Evolutionary conservation across 192 early-diverging fungal species (phyloP).

Genomic region (Coemansia sp.): DNA sequence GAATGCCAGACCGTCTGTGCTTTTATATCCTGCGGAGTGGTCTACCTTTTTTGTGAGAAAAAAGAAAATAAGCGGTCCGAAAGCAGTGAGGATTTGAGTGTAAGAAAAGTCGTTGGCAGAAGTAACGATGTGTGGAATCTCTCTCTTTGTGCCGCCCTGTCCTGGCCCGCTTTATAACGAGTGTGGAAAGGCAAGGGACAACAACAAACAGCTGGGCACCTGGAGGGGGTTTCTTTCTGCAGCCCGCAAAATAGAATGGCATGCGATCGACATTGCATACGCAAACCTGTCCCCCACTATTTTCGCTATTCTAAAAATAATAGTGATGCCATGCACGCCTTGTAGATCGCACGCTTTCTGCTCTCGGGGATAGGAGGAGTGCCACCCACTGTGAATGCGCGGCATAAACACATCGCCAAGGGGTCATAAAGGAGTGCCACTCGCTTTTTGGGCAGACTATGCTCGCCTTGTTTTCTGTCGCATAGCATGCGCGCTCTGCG

Average conservation of each 20-base stretch:
- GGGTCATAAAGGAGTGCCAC: neutral
- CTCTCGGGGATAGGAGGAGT: too few species aligned
- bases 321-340: neutral
- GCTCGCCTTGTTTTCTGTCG: slow-evolving; percentile 5
- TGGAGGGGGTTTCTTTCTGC: slow-evolving; percentile 3
- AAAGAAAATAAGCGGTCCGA: slow-evolving; percentile 41
- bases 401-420: neutral
- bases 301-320: slow-evolving; percentile 26
- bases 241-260: slow-evolving; percentile 19
- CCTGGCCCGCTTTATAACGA: slow-evolving; percentile 33
- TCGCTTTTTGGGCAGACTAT: neutral
- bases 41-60: slow-evolving; percentile 16
- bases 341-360: slow-evolving; percentile 10
- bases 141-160: slow-evolving; percentile 30
- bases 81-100: slow-evolving; percentile 13
- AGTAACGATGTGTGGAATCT: slow-evolving; percentile 37
- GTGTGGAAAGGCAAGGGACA: slow-evolving; percentile 23
- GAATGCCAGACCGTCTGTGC: slow-evolving; percentile 22
- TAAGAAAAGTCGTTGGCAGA: slow-evolving; percentile 45
- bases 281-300: slow-evolving; percentile 18
- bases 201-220: slow-evolving; percentile 20
- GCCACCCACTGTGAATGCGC: slow-evolving; percentile 1
- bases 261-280: slow-evolving; percentile 20
- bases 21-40: slow-evolving; percentile 11
- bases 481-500: neutral